Conservation (phyloP, 257 asterid genomes). For the Cinchona pubescens region DNA sequence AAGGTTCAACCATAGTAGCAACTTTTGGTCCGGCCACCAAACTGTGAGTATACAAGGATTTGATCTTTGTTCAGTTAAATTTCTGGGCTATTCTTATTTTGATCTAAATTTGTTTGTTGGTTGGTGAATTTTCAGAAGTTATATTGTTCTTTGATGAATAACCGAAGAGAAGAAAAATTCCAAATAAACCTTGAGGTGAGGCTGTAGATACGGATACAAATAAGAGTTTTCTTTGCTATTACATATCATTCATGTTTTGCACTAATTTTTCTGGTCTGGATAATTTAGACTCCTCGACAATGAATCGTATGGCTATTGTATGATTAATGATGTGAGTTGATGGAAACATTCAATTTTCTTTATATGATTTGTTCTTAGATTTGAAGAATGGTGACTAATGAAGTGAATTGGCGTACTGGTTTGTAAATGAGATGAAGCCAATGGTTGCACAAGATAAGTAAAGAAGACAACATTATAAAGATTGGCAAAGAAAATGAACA, state of each 20-base stretch:
- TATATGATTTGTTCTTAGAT: neutral
- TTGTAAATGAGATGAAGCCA: constrained; percentile 36
- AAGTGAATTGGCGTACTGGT: constrained; percentile 5
- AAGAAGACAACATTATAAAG: constrained; percentile 32
- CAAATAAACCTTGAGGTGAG: constrained; percentile 94
- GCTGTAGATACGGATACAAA: neutral
- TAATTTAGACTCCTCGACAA: constrained; percentile 71
- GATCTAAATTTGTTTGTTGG: constrained; percentile 3
- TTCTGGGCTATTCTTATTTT: neutral
- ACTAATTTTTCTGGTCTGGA: neutral
- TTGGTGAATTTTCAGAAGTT: constrained; percentile 38
- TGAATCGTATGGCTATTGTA: constrained; percentile 41
- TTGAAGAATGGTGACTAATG: neutral
- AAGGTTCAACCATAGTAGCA: constrained; percentile 39
- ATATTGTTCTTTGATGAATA: constrained; percentile 33
- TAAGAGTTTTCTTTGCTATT: neutral
- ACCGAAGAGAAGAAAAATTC: constrained; percentile 57
- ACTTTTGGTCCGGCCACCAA: constrained; percentile 30
- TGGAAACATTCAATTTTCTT: neutral
- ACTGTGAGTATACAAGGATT: constrained; percentile 42
- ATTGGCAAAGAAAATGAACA: constrained; percentile 23
- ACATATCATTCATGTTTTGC: constrained; percentile 13
- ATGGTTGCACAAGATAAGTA: constrained; percentile 24
- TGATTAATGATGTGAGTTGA: constrained; percentile 40
- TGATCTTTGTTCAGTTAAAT: constrained; percentile 7